Evolutionary conservation across 257 asterid species (phyloP).

Genomic region (Paulownia fortunei): DNA sequence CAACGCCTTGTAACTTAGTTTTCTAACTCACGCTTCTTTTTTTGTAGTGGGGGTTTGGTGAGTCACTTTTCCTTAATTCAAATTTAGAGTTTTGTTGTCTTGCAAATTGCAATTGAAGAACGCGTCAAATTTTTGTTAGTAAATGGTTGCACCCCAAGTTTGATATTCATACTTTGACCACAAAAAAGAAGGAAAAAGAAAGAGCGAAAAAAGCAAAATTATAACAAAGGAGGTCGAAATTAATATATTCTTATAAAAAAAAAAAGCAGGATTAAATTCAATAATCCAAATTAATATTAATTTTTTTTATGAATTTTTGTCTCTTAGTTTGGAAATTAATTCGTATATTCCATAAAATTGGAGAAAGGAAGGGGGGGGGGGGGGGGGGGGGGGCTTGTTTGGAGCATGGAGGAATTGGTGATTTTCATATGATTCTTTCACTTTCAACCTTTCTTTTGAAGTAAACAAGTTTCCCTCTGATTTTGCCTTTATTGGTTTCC

Average conservation of each 20-base stretch:
- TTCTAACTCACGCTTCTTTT: conserved; percentile 17
- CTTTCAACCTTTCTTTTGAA: conserved; percentile 26
- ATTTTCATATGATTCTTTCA: conserved; percentile 29
- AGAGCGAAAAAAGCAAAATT: neutral
- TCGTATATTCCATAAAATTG: too few species aligned
- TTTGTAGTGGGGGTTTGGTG: neutral
- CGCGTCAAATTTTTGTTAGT: conserved; percentile 5
- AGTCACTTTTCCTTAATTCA: neutral
- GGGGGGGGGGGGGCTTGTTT: too few species aligned
- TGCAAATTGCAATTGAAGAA: conserved; percentile 25
- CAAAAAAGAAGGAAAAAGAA: too few species aligned
- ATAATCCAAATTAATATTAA: neutral
- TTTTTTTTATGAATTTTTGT: neutral
- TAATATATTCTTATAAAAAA: neutral
- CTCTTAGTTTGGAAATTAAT: neutral
- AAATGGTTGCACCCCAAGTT: conserved; percentile 12
- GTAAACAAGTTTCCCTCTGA: conserved; percentile 30
- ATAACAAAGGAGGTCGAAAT: neutral
- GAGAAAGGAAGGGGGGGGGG: neutral
- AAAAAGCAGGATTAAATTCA: too few species aligned
- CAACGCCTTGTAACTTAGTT: conserved; percentile 33
- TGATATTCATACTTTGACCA: conserved; percentile 10
- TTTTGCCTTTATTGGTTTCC: conserved; percentile 36
- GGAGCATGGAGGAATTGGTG: conserved; percentile 31
- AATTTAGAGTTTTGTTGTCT: conserved; percentile 13